Conservation (phyloP, 179 eudicot genomes). For the Sideroxylon spinosum region DNA sequence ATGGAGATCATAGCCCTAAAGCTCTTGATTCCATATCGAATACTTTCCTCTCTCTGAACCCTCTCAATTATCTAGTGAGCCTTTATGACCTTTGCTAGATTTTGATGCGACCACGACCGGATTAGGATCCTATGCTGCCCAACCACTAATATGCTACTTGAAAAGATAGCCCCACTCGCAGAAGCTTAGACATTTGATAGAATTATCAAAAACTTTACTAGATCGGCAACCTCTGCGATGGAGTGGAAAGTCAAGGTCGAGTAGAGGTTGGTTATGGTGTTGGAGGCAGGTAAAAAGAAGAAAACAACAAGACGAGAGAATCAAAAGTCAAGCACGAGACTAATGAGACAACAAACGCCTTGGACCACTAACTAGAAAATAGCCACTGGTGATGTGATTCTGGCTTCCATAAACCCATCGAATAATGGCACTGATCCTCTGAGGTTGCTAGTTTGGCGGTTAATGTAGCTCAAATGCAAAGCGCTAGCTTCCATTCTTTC, state of each 20-base stretch:
- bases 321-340: conserved; percentile 75
- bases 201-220: conserved; percentile 18
- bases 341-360: conserved; percentile 67
- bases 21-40: conserved; percentile 73
- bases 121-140: conserved; percentile 88
- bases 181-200: conserved; percentile 5
- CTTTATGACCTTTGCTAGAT: conserved; percentile 72
- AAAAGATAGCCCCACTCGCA: conserved; percentile 24
- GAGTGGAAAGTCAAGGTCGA: conserved; percentile 27
- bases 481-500: too few species aligned
- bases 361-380: conserved; percentile 66
- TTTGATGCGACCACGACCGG: conserved; percentile 97
- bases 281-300: too few species aligned
- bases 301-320: conserved; percentile 81
- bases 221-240: conserved; percentile 13
- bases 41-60: conserved; percentile 86
- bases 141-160: conserved; percentile 64
- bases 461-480: conserved; percentile 50
- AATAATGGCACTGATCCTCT: conserved; percentile 24
- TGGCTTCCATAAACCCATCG: conserved; percentile 31
- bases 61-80: conserved; percentile 81
- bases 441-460: conserved; percentile 70
- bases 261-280: conserved; percentile 19
- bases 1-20: conserved; percentile 60
- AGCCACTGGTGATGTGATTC: conserved; percentile 53